A percentile compares a stretch with the other conserved stretches of the same genome.
Evolutionary conservation across 179 eudicot species (phyloP).

Genomic region (Spinacia oleracea): DNA sequence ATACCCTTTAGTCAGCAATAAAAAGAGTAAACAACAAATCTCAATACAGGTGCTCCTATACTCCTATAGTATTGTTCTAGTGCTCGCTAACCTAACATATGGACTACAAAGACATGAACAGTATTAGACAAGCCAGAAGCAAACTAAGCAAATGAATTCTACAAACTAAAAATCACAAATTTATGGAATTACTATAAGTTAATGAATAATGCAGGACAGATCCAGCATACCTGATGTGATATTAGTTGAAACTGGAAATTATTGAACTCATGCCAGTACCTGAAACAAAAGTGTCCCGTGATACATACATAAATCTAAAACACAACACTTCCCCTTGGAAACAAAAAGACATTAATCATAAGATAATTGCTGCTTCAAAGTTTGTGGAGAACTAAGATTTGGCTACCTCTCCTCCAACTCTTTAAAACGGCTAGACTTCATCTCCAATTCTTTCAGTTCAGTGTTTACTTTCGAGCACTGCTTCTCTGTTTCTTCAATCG

Average conservation of each 20-base stretch:
- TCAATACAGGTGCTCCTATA: background rate
- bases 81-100: constrained; percentile 6
- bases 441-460: constrained; percentile 85
- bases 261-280: constrained; percentile 98
- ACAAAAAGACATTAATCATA: background rate
- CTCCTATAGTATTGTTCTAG: background rate
- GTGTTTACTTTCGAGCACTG: constrained; percentile 76
- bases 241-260: constrained; percentile 91
- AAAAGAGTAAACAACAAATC: background rate
- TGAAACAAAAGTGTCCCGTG: constrained; percentile 31
- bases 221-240: constrained; percentile 78
- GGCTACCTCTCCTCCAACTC: constrained; percentile 91
- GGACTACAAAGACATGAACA: constrained; percentile 1
- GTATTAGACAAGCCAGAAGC: background rate
- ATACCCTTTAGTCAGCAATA: background rate
- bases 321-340: background rate
- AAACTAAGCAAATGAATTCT: background rate
- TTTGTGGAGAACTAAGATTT: background rate
- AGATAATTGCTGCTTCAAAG: background rate
- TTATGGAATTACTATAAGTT: background rate
- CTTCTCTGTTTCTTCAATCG: constrained; percentile 91
- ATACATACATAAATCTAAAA: constrained; percentile 16
- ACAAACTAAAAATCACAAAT: background rate
- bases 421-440: constrained; percentile 80
- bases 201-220: background rate